Conservation (phyloP, 495 filamentous ascomycete species). For the Penicillium pulvis region DNA sequence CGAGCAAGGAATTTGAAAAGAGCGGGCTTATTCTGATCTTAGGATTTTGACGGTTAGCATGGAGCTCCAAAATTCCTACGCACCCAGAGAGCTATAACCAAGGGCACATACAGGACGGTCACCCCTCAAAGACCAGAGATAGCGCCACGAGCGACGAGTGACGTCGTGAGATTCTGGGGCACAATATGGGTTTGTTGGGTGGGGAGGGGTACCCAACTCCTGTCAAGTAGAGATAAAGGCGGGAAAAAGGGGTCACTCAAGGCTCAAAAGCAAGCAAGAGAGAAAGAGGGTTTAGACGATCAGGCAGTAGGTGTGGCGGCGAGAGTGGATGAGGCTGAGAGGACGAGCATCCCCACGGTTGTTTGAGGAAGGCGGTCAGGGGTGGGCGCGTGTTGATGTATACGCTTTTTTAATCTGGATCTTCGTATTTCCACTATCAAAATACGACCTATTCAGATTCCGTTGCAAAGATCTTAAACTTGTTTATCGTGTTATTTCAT, state of each 20-base stretch:
- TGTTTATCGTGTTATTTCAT: no score
- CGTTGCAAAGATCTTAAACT: no score
- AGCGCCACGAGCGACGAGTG: conserved; percentile 27
- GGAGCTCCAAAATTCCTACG: neutral
- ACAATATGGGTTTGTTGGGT: neutral
- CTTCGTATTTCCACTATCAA: no score
- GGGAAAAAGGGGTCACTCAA: conserved; percentile 3
- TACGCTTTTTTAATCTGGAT: no score
- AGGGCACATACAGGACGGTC: neutral
- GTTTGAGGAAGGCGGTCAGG: conserved; percentile 35
- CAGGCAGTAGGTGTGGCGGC: conserved; percentile 22
- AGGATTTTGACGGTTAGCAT: neutral
- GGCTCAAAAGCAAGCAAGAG: conserved; percentile 5
- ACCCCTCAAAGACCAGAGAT: conserved; percentile 8
- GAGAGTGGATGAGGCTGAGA: conserved; percentile 37
- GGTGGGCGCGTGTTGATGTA: neutral
- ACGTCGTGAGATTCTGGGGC: neutral
- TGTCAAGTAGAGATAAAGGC: neutral
- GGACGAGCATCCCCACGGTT: conserved; percentile 31
- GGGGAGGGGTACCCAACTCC: neutral
- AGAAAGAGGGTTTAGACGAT: conserved; percentile 11
- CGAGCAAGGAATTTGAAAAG: conserved; percentile 1
- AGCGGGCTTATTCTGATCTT: conserved; percentile 7
- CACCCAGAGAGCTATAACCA: neutral
- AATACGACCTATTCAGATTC: no score